Evolutionary conservation across 2,329 filamentous ascomycete genomes (phyloP).

Genomic region (Fusarium illudens): DNA sequence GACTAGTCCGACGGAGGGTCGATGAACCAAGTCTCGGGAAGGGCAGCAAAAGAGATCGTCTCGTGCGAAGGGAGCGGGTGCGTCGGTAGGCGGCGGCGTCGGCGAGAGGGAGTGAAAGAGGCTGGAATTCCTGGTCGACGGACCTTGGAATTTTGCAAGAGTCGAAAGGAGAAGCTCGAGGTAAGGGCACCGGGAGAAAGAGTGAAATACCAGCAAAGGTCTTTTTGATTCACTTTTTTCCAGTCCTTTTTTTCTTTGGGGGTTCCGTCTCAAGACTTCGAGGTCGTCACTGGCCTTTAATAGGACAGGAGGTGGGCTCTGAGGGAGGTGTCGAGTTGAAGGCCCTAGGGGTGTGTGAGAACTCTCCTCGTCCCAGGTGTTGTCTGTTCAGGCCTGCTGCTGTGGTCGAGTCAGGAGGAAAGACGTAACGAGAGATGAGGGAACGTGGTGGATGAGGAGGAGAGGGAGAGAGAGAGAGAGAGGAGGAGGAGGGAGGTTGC

Average conservation of each 20-base stretch:
- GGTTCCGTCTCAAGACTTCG: constrained; percentile 41
- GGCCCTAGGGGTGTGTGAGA: constrained; percentile 30
- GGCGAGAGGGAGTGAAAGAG: constrained; percentile 38
- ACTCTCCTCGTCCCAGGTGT: constrained; percentile 49
- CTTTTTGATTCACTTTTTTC: constrained; percentile 47
- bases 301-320: constrained; percentile 35
- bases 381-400: constrained; percentile 46
- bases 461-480: constrained; percentile 43
- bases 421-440: constrained; percentile 58
- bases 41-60: constrained; percentile 46
- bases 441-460: constrained; percentile 62
- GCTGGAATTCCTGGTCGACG: constrained; percentile 54
- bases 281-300: constrained; percentile 41
- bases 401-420: constrained; percentile 54
- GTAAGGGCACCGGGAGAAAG: constrained; percentile 33
- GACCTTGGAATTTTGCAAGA: constrained; percentile 53
- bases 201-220: constrained; percentile 54
- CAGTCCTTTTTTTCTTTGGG: constrained; percentile 35
- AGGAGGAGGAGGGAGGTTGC: constrained; percentile 51
- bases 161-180: constrained; percentile 34
- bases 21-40: constrained; percentile 47
- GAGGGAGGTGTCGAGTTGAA: constrained; percentile 34
- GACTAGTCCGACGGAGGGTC: constrained; percentile 25
- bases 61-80: constrained; percentile 44
- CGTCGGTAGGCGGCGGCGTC: constrained; percentile 38